Evolutionary conservation across 805 yeast species (phyloP), one percentile per base, ranked within the genome.

Genomic region (Kodamaea kakaduensis): DNA sequence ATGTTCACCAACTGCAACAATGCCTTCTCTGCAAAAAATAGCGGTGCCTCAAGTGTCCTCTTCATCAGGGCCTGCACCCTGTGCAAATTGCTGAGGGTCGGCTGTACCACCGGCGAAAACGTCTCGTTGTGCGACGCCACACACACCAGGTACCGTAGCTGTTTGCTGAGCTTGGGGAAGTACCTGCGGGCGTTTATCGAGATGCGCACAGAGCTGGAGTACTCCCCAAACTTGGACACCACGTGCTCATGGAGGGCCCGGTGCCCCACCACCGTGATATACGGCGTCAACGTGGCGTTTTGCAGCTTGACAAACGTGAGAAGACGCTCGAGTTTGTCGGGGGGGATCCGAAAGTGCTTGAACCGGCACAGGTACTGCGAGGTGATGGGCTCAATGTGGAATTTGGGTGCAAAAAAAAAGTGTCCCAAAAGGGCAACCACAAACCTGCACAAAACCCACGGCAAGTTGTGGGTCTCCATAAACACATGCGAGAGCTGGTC

Each of bases 101-200:
- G 25, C 18, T 28, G 29, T 15, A 12, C 10, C 9, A 17, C 15
- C 3, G 38, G 33, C n/a, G 28, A 21, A 18, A 34, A 24, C 3
- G 26, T 23, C 4, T 33, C 29, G 21, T 23, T 28, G 25, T 34
- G 32, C 4, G 33, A 28, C 1, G 33, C 38, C 9, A 34, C 38
- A 24, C 38, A 34, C 7, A 34, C 29, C 6, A 33, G 29, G 18
- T 34, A 34, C 25, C 38, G 6, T 17, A 34, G 31, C 17, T 28
- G 29, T 13, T 34, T 31, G 22, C 18, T 15, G 9, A 17, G 24
- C 20, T 28, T 25, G 2, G 38, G 38, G n/a, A 34, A 34, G 30
- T 28, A 34, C 10, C 38, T 16, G n/a, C 38, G 13, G 6, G 33
- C 38, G 21, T 34, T 34, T 13, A 34, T 34, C n/a, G 38, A 34